Percentiles rank a stretch among this genome's conserved stretches.
Conservation (phyloP, 192 early-diverging fungal genomes). For the Endogone sp. region DNA sequence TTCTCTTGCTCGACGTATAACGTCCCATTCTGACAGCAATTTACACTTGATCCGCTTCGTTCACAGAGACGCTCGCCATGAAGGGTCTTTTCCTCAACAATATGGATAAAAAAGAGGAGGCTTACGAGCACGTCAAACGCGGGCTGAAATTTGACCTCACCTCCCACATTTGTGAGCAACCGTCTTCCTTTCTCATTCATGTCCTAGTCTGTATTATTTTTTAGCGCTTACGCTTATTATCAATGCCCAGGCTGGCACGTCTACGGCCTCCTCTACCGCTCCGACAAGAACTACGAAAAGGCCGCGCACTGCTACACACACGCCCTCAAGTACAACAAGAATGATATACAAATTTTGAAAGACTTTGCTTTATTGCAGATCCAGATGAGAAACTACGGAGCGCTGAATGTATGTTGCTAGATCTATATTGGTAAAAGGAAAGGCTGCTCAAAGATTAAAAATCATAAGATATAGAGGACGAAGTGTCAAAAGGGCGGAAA, state of each 20-base stretch:
- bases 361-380: constrained; percentile 85
- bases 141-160: constrained; percentile 76
- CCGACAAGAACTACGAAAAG: constrained; percentile 91
- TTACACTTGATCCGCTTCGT: not conserved
- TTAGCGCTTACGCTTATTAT: not conserved
- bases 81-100: constrained; percentile 90
- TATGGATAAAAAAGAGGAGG: constrained; percentile 91
- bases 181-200: not conserved
- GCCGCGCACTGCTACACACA: constrained; percentile 89
- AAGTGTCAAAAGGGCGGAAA: too few species aligned
- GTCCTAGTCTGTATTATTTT: not conserved
- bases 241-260: constrained; percentile 84
- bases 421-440: not conserved
- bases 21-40: not conserved
- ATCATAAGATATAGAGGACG: too few species aligned
- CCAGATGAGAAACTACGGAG: constrained; percentile 85
- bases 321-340: constrained; percentile 71
- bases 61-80: constrained; percentile 86
- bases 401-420: constrained; percentile 50
- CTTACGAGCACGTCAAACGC: constrained; percentile 79
- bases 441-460: not conserved
- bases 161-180: constrained; percentile 79
- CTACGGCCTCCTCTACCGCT: constrained; percentile 86
- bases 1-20: not conserved
- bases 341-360: constrained; percentile 89